Evolutionary conservation across 306 rosid genomes (phyloP).

Genomic region (barrel medic (Medicago truncatula)): DNA sequence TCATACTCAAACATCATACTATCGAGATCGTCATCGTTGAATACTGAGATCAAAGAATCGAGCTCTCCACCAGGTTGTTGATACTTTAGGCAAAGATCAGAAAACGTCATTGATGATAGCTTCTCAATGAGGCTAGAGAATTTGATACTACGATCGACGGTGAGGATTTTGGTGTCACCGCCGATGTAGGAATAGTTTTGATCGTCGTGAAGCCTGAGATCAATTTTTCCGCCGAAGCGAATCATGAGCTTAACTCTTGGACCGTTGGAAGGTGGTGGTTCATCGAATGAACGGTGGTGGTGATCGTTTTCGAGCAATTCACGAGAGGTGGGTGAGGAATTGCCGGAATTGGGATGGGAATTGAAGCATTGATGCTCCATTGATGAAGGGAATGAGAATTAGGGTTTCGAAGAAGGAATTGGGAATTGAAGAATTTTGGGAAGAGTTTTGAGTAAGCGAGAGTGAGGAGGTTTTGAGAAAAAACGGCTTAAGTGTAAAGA

Average conservation of each 20-base stretch:
- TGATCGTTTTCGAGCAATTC: slow-evolving; percentile 58
- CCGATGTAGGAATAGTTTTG: slow-evolving; percentile 78
- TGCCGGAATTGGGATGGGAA: slow-evolving; percentile 71
- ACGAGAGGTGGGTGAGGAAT: slow-evolving; percentile 81
- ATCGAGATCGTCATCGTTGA: slow-evolving; percentile 84
- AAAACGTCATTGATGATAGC: slow-evolving; percentile 60
- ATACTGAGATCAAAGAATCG: slow-evolving; percentile 86
- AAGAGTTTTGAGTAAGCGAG: background rate
- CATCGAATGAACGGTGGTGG: slow-evolving; percentile 60
- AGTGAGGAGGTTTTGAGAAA: background rate
- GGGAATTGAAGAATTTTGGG: background rate
- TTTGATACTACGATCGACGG: slow-evolving; percentile 71
- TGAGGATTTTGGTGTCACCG: slow-evolving; percentile 87
- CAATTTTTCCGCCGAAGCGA: slow-evolving; percentile 87
- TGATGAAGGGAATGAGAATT: background rate
- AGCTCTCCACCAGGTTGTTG: slow-evolving; percentile 94
- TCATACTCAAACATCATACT: slow-evolving; percentile 89
- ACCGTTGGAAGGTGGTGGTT: slow-evolving; percentile 31
- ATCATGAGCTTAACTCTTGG: slow-evolving; percentile 79
- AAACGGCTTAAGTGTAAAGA: slow-evolving; percentile 30
- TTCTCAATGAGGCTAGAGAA: slow-evolving; percentile 57
- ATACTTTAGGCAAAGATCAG: slow-evolving; percentile 69
- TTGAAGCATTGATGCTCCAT: slow-evolving; percentile 74
- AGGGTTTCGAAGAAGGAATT: background rate
- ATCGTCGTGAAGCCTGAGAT: slow-evolving; percentile 75